Conservation (phyloP, 2,329 filamentous ascomycete species). For the Sclerotinia minor region DNA sequence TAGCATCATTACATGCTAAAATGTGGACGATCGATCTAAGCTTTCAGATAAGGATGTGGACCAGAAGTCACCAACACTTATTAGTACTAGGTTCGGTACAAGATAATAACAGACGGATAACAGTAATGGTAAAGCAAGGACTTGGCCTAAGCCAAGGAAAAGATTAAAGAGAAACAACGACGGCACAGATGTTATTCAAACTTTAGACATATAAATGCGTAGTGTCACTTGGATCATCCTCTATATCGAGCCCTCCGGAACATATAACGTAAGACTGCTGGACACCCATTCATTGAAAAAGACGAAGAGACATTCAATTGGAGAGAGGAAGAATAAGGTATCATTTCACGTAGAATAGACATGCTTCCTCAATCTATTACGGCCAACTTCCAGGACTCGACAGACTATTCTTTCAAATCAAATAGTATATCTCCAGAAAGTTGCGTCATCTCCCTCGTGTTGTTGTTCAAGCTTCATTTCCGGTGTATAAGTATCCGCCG, state of each 20-base stretch:
- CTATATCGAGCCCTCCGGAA: not conserved
- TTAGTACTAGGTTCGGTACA: not conserved
- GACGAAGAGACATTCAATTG: not conserved
- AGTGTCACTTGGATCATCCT: not conserved
- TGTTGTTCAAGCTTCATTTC: constrained; percentile 55
- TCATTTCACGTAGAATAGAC: not conserved
- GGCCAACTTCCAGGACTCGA: not conserved
- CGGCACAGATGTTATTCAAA: too few species aligned
- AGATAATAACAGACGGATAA: not conserved
- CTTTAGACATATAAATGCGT: not conserved
- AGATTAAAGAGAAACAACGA: not conserved
- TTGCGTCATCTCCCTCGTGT: constrained; percentile 58
- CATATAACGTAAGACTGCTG: not conserved
- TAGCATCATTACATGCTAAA: not conserved
- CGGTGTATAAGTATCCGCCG: constrained; percentile 51
- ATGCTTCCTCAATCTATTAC: not conserved
- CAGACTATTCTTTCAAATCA: constrained; percentile 35
- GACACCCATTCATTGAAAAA: not conserved
- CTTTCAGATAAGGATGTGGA: not conserved
- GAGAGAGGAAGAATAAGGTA: not conserved
- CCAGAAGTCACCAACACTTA: not conserved
- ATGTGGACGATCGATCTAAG: not conserved
- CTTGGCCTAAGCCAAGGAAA: not conserved
- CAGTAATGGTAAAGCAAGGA: not conserved
- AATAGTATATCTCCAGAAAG: constrained; percentile 55